Evolutionary conservation across 2,329 filamentous ascomycete genomes (phyloP).

Genomic region (Incumbomyces lentus): DNA sequence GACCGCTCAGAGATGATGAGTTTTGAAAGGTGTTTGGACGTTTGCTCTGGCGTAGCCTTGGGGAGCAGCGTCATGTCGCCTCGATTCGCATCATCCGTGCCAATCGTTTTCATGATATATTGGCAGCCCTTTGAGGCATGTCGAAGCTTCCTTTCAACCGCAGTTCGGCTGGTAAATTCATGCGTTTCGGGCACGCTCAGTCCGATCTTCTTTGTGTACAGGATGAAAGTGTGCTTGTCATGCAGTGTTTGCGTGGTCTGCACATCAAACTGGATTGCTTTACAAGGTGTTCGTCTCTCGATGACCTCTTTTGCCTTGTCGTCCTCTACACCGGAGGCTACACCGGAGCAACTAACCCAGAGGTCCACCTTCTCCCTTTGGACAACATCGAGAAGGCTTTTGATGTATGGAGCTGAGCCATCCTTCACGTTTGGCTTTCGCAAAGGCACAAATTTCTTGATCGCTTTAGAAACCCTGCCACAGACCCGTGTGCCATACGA

Average conservation of each 20-base stretch:
- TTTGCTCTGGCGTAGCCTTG: constrained; percentile 41
- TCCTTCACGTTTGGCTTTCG: constrained; percentile 28
- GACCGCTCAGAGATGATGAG: constrained; percentile 45
- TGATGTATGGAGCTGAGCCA: constrained; percentile 42
- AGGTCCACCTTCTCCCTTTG: constrained; percentile 52
- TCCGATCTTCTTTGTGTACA: constrained; percentile 44
- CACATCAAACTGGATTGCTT: constrained; percentile 53
- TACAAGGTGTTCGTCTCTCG: constrained; percentile 48
- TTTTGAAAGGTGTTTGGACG: constrained; percentile 43
- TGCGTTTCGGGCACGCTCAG: constrained; percentile 46
- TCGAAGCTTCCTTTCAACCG: constrained; percentile 45
- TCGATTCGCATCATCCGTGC: constrained; percentile 49
- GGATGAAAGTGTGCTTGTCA: constrained; percentile 56
- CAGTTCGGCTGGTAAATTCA: constrained; percentile 43
- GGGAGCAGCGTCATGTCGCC: constrained; percentile 58
- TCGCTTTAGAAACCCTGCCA: constrained; percentile 48
- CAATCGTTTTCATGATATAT: constrained; percentile 59
- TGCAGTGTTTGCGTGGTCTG: constrained; percentile 49
- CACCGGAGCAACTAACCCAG: constrained; percentile 66
- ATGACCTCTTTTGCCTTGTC: constrained; percentile 53
- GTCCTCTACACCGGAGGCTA: constrained; percentile 56
- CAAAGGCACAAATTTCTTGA: constrained; percentile 47
- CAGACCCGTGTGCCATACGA: constrained; percentile 36
- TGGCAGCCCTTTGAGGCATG: constrained; percentile 28
- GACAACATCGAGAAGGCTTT: constrained; percentile 49